Conservation (phyloP, 2,329 filamentous ascomycete species). For the Pyrenophora teres region DNA sequence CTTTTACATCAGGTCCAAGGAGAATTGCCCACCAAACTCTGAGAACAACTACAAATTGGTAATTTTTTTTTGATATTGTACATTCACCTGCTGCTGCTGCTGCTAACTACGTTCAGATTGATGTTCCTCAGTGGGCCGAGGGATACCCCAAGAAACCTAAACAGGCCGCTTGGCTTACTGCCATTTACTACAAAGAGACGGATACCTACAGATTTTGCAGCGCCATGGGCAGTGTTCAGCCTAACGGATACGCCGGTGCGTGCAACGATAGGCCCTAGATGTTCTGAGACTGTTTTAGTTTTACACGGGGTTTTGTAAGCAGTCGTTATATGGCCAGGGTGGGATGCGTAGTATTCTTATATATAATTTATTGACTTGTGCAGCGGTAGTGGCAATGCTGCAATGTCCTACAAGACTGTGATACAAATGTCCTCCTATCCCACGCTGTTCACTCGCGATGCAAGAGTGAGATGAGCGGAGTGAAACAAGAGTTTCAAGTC, state of each 20-base stretch:
- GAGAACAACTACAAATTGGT: constrained; percentile 2
- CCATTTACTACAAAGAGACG: constrained; percentile 8
- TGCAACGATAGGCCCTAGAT: neutral
- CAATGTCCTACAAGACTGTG: too few relatives aligned
- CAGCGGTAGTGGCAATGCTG: too few relatives aligned
- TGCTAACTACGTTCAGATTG: neutral
- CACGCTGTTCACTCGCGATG: too few relatives aligned
- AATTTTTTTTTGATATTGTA: neutral
- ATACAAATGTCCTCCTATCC: too few relatives aligned
- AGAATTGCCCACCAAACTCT: neutral
- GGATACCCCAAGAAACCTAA: neutral
- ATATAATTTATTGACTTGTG: too few relatives aligned
- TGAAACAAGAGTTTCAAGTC: too few relatives aligned
- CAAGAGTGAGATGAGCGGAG: too few relatives aligned
- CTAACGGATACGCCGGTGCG: neutral
- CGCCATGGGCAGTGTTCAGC: neutral
- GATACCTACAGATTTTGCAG: constrained; percentile 6
- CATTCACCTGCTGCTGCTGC: neutral
- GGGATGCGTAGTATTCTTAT: too few relatives aligned
- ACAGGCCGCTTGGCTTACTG: neutral
- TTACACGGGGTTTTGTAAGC: too few relatives aligned
- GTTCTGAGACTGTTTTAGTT: too few relatives aligned
- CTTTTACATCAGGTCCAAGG: too few relatives aligned
- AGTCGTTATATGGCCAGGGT: too few relatives aligned
- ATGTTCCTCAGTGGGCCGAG: neutral